A percentile compares a stretch with the other conserved stretches of the same genome.
These are phyloP conservation scores for Starmerella khaoyaiensis DNA, from an alignment of 805 yeast species.

Conservation along the genomic window DNA sequence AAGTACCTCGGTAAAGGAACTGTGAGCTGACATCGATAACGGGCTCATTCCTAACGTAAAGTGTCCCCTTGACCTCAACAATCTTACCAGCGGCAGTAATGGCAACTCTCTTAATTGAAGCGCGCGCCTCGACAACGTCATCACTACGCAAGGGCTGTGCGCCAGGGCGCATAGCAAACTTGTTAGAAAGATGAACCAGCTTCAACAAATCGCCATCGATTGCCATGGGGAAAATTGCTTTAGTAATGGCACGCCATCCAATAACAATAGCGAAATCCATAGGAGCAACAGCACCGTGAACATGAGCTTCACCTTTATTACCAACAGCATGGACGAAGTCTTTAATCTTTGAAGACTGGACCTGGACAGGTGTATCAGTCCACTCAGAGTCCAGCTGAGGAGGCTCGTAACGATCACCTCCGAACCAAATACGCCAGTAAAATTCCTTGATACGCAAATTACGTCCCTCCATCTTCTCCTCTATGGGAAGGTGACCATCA, in stretches of 20 bases:
- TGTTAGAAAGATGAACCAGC: conserved; percentile 88
- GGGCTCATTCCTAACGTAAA: conserved; percentile 39
- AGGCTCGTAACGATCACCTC: conserved; percentile 41
- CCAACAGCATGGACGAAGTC: conserved; percentile 96
- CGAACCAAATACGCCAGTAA: conserved; percentile 97
- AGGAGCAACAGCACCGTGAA: conserved; percentile 72
- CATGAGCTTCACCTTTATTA: conserved; percentile 92
- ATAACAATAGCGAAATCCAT: conserved; percentile 98
- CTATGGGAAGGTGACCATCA: conserved; percentile 84
- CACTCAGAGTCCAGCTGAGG: conserved; percentile 52
- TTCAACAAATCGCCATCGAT: conserved; percentile 94
- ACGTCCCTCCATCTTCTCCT: conserved; percentile 80
- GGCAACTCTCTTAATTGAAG: conserved; percentile 75
- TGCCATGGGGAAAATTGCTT: conserved; percentile 91
- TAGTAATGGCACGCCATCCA: conserved; percentile 97
- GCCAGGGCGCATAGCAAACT: conserved; percentile 85
- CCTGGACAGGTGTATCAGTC: conserved; percentile 48
- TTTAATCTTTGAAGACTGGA: conserved; percentile 64
- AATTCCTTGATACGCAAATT: conserved; percentile 86
- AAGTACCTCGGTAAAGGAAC: conserved; percentile 91
- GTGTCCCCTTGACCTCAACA: conserved; percentile 87
- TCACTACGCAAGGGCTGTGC: conserved; percentile 81
- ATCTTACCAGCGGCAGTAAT: conserved; percentile 89
- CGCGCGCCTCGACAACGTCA: conserved; percentile 69
- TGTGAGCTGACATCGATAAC: conserved; percentile 91